Evolutionary conservation across 352 stramenopile species (phyloP).

Genomic region (Elongisporangium anandrum): DNA sequence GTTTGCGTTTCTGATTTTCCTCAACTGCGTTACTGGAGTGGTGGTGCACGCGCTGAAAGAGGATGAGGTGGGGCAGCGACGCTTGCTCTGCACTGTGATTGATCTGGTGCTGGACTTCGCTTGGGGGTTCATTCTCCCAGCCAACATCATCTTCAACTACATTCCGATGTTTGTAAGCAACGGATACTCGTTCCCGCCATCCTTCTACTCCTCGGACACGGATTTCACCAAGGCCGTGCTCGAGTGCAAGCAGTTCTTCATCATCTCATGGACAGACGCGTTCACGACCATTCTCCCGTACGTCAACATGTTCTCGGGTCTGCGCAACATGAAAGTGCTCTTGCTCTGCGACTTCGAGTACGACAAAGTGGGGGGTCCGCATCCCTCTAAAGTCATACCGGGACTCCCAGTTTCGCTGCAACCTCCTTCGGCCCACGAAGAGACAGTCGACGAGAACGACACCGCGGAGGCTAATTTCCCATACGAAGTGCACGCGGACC

Average conservation of each 20-base stretch:
- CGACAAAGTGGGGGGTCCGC: constrained; percentile 3
- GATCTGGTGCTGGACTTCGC: constrained; percentile 26
- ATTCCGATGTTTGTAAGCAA: constrained; percentile 17
- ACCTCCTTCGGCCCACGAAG: background rate
- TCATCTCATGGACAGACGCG: constrained; percentile 21
- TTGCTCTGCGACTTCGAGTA: constrained; percentile 21
- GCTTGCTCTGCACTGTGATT: constrained; percentile 17
- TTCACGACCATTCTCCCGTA: constrained; percentile 27
- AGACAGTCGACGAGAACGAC: background rate
- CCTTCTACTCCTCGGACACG: constrained; percentile 26
- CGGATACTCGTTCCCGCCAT: constrained; percentile 12
- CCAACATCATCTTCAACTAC: constrained; percentile 30
- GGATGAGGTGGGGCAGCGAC: constrained; percentile 14
- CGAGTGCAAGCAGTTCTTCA: constrained; percentile 35
- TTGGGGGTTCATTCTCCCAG: constrained; percentile 21
- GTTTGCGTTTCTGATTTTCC: constrained; percentile 22
- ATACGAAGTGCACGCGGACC: background rate
- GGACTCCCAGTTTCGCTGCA: background rate
- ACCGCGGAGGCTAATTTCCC: background rate
- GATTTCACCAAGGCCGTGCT: constrained; percentile 20
- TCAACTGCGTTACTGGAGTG: constrained; percentile 26
- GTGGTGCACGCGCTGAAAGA: constrained; percentile 18
- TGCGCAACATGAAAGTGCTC: constrained; percentile 24
- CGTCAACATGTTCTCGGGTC: constrained; percentile 25
- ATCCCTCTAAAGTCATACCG: background rate